Percentiles rank a stretch among this genome's conserved stretches.
These are phyloP conservation scores for Fusarium sp. DNA, from an alignment of 2,329 filamentous ascomycete species.

Conservation along the genomic window DNA sequence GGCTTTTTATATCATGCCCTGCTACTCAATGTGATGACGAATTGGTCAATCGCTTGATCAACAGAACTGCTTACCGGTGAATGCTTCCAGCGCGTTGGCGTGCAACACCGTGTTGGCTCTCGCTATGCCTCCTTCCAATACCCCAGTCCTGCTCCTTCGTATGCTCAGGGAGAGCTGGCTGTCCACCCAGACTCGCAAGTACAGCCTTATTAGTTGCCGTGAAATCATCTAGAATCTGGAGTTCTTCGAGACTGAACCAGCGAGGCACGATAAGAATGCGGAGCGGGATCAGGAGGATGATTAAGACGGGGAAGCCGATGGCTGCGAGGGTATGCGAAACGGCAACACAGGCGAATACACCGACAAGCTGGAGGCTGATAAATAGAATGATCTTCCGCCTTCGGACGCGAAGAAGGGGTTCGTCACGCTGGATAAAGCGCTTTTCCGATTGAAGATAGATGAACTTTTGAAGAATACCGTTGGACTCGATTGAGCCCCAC, in stretches of 20 bases:
- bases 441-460: slow-evolving; percentile 4
- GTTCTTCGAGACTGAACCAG: neutral
- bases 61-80: no score
- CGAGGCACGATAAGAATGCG: neutral
- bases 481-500: slow-evolving; percentile 10
- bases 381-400: neutral
- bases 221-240: neutral
- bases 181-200: neutral
- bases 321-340: neutral
- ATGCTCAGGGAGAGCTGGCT: neutral
- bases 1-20: no score
- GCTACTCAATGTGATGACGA: no score
- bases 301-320: neutral
- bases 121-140: neutral
- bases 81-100: neutral
- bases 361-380: neutral
- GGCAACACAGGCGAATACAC: neutral
- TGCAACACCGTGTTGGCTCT: neutral
- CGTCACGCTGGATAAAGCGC: neutral
- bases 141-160: neutral
- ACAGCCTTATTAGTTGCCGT: slow-evolving; percentile 1
- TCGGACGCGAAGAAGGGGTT: neutral
- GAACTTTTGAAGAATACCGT: neutral
- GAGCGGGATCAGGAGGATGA: neutral
- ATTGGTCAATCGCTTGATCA: no score